Evolutionary conservation across 495 filamentous ascomycete species (phyloP), one percentile per base, ranked within the genome.

Genomic region (Podospora comata): DNA sequence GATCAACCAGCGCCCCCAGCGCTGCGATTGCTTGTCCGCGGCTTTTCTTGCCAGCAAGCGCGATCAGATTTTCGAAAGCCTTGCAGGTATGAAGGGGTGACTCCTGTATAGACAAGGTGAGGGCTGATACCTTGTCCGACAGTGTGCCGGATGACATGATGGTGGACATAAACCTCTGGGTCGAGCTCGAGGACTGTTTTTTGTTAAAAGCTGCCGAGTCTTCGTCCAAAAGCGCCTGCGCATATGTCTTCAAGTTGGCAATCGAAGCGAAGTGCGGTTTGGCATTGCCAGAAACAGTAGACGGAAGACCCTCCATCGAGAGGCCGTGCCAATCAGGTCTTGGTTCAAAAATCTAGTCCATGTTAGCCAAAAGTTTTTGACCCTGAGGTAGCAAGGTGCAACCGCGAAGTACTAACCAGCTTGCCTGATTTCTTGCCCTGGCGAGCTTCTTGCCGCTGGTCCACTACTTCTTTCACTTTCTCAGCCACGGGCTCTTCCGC

Each of bases 111-210:
- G 93, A 90, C 60, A 99, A 82, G 1, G 95, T 99, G 71, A 97
- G 80, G 5, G 95, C 95, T 3, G 96, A 97, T 32, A 97, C 91
- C 77, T 97, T 98, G 79, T 99, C 95, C 44, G 93, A 95, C 64
- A 97, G 85, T 7, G 96, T 99, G 80, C 95, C 95, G 1, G 93
- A 93, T 18, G 93, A 81, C 95, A 99, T 97, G 76, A 99, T 96
- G 5, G 93, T 96, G 2, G 91, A 91, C 81, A 97, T 88, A 82
- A 98, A 99, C 78, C 91, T 95, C 74, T 94, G 89, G 11, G 93
- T 91, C 1, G 95, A 97, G 56, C 91, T 90, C 26, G 86, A 80
- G 1, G 84, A 83, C 32, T 76, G 68, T 27, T 68, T 75, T 11
- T 81, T 77, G 65, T 76, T 92, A 90, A 78, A 89, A 69, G 57